Conservation (phyloP, 805 yeast genomes). For the Maudiozyma bulderi region DNA sequence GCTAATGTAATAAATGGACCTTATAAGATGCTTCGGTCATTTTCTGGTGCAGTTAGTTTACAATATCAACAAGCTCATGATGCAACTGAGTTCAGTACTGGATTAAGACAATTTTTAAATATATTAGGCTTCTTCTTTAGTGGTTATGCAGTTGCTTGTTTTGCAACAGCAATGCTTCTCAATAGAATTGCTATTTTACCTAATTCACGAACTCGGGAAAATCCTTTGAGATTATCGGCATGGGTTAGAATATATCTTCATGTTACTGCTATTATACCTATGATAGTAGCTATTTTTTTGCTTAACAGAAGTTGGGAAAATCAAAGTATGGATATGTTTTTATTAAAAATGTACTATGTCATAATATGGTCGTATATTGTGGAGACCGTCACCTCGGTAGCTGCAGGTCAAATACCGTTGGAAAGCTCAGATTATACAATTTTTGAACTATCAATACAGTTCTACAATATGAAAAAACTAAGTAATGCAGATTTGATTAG, state of each 20-base stretch:
- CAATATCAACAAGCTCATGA: slow-evolving; percentile 16
- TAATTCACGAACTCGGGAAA: neutral
- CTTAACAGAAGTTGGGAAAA: neutral
- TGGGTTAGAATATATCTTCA: slow-evolving; percentile 29
- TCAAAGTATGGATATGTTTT: neutral
- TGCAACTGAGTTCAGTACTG: slow-evolving; percentile 2
- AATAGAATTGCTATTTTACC: slow-evolving; percentile 45
- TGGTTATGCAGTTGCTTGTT: slow-evolving; percentile 44
- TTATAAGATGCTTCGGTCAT: slow-evolving; percentile 9
- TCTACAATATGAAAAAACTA: slow-evolving; percentile 9
- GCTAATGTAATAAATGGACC: slow-evolving; percentile 10
- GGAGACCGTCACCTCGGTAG: slow-evolving; percentile 44
- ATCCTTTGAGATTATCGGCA: slow-evolving; percentile 5
- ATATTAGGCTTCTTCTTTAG: slow-evolving; percentile 37
- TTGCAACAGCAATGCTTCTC: slow-evolving; percentile 47
- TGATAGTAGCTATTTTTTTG: slow-evolving; percentile 15
- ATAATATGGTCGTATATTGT: slow-evolving; percentile 37
- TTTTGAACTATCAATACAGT: slow-evolving; percentile 23
- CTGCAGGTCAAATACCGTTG: slow-evolving; percentile 31
- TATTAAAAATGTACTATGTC: slow-evolving; percentile 3
- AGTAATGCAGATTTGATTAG: neutral
- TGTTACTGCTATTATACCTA: slow-evolving; percentile 12
- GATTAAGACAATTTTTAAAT: neutral
- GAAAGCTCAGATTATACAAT: slow-evolving; percentile 24
- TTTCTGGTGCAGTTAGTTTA: slow-evolving; percentile 9